Conservation (phyloP, 2,329 filamentous ascomycete genomes). For the Ophiostoma fasciatum region DNA sequence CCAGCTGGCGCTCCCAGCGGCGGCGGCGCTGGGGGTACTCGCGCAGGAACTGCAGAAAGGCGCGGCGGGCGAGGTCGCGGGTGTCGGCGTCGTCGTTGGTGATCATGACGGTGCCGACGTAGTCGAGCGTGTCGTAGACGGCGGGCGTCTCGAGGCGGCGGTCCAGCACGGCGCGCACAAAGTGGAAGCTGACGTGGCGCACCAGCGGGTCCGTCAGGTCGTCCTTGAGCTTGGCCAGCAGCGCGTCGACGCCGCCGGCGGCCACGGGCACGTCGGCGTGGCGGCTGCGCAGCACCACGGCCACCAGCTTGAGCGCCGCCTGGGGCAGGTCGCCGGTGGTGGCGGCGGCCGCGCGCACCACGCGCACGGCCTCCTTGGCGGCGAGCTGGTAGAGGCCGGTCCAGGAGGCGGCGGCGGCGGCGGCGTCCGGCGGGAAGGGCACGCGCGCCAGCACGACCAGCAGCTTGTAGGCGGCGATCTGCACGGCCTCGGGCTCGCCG, state of each 20-base stretch:
- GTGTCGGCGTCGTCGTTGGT: conserved; percentile 86
- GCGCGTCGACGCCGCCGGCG: conserved; percentile 66
- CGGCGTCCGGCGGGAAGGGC: conserved; percentile 44
- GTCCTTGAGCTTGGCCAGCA: conserved; percentile 68
- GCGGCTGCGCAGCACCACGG: conserved; percentile 70
- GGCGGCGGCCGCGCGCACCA: conserved; percentile 57
- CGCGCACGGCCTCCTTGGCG: conserved; percentile 38
- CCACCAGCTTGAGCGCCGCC: conserved; percentile 75
- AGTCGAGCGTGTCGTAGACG: conserved; percentile 84
- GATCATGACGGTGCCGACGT: conserved; percentile 84
- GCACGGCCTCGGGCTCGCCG: conserved; percentile 84
- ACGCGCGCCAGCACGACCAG: conserved; percentile 75
- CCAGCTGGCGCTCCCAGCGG: conserved; percentile 76
- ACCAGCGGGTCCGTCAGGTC: conserved; percentile 88
- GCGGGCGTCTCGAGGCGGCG: conserved; percentile 72
- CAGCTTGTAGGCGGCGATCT: conserved; percentile 74
- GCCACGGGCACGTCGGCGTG: conserved; percentile 61
- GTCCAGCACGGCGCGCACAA: conserved; percentile 74
- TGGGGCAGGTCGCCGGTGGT: conserved; percentile 77
- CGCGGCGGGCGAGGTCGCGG: conserved; percentile 71
- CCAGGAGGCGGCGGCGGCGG: conserved; percentile 26
- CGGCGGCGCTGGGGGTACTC: conserved; percentile 89
- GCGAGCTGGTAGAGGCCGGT: conserved; percentile 56
- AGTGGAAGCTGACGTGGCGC: conserved; percentile 88
- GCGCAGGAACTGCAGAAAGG: conserved; percentile 86